Base-by-base conservation (phyloP, 768 basidiomycete species). In the Lactifluus piperatus region DNA sequence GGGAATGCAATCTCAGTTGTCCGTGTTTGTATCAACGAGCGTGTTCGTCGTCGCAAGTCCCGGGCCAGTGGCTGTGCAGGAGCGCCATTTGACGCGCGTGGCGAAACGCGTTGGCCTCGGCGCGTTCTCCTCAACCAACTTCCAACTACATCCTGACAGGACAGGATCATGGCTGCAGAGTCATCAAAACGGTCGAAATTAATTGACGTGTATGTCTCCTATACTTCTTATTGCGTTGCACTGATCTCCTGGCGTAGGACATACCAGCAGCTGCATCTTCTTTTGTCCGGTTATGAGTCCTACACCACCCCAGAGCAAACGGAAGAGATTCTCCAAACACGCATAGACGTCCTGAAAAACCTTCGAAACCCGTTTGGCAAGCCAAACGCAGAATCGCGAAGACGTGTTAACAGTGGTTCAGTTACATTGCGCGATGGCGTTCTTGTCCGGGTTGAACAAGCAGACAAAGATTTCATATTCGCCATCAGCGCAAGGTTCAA, bases 401-500 rank as follows among this genome's bases (percentile, higher is more conserved):
- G 81, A 69, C 78, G 78, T 39, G 74, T 93, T 9, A 81, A 88
- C 59, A 78, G 79, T 52, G 85, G 87, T 51, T 79, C 81, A 1
- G 81, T 91, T 56, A 81, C 77, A 2, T 74, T 94, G n/a, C 71
- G 77, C 13, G 86, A 90, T 67, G 85, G 82, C 5, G 77, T 84
- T 22, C 74, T 74, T 30, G 63, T 88, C 24, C 77, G 76, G 58
- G 78, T 91, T 37, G 86, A 87, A 62, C 79, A 84, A 39, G 79
- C 79, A 37, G 83, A 87, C 73, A 86, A 86, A 68, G 81, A 85
- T 56, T 82, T 83, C 63, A 77, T 86, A 50, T 73, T 80, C 60
- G 83, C 86, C 49, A 80, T 97, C 64, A 90, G 91, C 72, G 69
- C 77, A 44, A 78, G 77, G 58, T 85, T 91, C 69, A 75, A 81